phyloP scores from a whole-genome alignment of 1,284 basidiomycete species.

The Serendipita sp. region DNA sequence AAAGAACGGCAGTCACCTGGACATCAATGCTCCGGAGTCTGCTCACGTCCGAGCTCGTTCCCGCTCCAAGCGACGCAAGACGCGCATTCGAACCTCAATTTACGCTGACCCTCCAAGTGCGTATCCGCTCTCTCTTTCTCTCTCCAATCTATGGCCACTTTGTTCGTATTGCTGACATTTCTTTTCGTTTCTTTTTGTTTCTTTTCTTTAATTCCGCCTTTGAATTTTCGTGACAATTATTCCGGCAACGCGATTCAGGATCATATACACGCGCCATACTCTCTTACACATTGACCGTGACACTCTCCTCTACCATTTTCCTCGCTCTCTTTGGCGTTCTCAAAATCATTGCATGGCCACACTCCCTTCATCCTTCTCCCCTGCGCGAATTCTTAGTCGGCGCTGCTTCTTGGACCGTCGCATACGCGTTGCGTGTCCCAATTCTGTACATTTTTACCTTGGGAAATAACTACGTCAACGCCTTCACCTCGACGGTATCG shows the following conservation, averaged over 20 bases:
- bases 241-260: neutral
- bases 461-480: constrained; percentile 22
- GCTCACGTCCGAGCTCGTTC: neutral
- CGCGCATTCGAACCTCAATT: neutral
- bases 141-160: neutral
- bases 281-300: neutral
- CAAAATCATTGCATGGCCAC: neutral
- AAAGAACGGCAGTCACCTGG: neutral
- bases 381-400: constrained; percentile 13
- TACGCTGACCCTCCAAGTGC: constrained; percentile 2
- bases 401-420: constrained; percentile 14
- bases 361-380: constrained; percentile 1
- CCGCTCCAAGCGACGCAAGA: neutral
- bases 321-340: neutral
- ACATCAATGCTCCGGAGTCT: no score
- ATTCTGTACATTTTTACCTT: constrained; percentile 27
- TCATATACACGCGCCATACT: neutral
- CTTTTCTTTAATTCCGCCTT: neutral
- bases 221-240: no score
- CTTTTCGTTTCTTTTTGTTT: neutral
- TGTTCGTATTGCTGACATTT: neutral
- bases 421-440: constrained; percentile 13
- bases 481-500: constrained; percentile 6
- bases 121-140: neutral
- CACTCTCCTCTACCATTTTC: neutral